These are phyloP conservation scores for Ustilago hordei DNA, from an alignment of 1,284 basidiomycete genomes.

Conservation along the genomic window DNA sequence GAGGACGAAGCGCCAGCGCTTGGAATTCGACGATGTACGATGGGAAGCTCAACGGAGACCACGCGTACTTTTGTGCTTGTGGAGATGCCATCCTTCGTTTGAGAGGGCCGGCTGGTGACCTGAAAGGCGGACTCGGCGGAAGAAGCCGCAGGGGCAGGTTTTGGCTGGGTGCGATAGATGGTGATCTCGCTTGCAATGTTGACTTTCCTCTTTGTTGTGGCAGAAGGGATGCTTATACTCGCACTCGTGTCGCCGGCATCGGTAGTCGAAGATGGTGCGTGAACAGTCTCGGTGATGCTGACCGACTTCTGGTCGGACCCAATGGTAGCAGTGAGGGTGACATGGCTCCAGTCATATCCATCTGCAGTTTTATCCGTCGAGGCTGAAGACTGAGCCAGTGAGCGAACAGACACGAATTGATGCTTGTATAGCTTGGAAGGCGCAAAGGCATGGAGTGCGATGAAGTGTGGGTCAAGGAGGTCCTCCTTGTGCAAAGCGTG, in stretches of 20 bases:
- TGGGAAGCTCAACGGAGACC: conserved; percentile 31
- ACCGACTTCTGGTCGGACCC: conserved; percentile 22
- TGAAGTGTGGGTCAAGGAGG: conserved; percentile 18
- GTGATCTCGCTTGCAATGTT: conserved; percentile 32
- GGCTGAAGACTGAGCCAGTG: conserved; percentile 5
- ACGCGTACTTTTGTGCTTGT: conserved; percentile 33
- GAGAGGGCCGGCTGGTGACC: conserved; percentile 18
- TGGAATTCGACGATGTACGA: conserved; percentile 18
- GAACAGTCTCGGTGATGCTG: conserved; percentile 29
- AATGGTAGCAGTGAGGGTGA: conserved; percentile 33
- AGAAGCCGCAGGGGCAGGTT: neutral
- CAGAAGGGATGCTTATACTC: neutral
- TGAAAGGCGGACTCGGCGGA: conserved; percentile 10
- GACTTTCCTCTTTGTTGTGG: conserved; percentile 20
- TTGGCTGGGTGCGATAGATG: conserved; percentile 32
- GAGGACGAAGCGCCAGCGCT: neutral
- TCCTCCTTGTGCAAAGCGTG: neutral
- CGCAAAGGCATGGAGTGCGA: conserved; percentile 39
- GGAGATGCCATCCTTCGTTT: conserved; percentile 7
- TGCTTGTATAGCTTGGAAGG: conserved; percentile 43
- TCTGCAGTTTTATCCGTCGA: neutral
- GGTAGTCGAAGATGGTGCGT: neutral
- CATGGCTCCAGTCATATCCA: conserved; percentile 18
- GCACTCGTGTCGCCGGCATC: neutral
- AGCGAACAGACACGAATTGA: conserved; percentile 42